phyloP scores from a whole-genome alignment of 768 basidiomycete genomes.

The Calocera cornea region DNA sequence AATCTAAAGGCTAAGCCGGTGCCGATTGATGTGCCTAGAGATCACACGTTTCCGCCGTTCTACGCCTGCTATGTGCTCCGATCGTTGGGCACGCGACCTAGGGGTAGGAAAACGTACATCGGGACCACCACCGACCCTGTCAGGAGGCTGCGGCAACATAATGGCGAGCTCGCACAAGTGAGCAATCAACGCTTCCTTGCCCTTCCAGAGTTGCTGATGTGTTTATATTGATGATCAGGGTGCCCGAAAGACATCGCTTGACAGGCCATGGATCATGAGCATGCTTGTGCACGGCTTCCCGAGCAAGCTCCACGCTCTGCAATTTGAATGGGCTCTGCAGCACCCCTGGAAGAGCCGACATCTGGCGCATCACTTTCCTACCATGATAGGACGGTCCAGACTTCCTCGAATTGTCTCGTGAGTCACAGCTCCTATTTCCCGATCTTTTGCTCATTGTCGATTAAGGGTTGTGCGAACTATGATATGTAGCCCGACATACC shows the following conservation, averaged over 20 bases:
- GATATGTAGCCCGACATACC: slow-evolving; percentile 53
- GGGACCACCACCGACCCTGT: neutral
- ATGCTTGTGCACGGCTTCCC: slow-evolving; percentile 79
- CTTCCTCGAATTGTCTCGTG: neutral
- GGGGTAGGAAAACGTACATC: neutral
- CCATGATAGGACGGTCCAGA: neutral
- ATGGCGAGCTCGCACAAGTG: slow-evolving; percentile 49
- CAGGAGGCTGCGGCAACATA: slow-evolving; percentile 44
- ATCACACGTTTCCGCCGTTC: slow-evolving; percentile 28
- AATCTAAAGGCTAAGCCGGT: neutral
- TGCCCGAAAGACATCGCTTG: slow-evolving; percentile 47
- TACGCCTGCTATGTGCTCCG: slow-evolving; percentile 77
- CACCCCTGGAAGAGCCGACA: slow-evolving; percentile 59
- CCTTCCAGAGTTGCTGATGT: neutral
- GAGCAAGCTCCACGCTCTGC: slow-evolving; percentile 55
- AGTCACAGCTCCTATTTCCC: neutral
- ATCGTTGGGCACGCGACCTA: slow-evolving; percentile 24
- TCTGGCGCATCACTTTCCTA: slow-evolving; percentile 29
- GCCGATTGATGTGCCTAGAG: neutral
- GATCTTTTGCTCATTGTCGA: neutral
- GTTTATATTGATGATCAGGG: slow-evolving; percentile 25
- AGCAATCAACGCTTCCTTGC: neutral
- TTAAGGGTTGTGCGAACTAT: slow-evolving; percentile 49
- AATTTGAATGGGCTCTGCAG: slow-evolving; percentile 67
- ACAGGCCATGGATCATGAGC: slow-evolving; percentile 68